Percentiles rank a stretch among this genome's conserved stretches.
Conservation (phyloP, 2,329 filamentous ascomycete genomes). For the Cyphellophora attinorum region DNA sequence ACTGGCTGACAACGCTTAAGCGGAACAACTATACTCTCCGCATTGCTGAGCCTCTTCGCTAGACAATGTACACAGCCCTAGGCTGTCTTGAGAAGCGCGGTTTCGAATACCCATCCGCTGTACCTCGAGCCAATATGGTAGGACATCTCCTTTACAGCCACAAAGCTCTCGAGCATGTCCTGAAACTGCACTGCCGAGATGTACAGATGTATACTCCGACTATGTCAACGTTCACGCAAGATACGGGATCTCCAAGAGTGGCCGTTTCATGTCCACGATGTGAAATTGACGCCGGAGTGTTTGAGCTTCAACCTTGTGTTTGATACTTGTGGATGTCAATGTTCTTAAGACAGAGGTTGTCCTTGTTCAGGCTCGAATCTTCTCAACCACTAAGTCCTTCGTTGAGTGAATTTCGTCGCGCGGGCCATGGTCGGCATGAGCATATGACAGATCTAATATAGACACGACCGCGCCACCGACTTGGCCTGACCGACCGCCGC, state of each 20-base stretch:
- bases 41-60: conserved; percentile 1
- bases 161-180: background rate
- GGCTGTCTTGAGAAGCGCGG: background rate
- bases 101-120: background rate
- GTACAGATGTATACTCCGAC: background rate
- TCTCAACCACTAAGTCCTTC: too few species aligned
- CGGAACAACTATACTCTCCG: too few species aligned
- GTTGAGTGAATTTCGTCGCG: too few species aligned
- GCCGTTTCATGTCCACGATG: conserved; percentile 1
- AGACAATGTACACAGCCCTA: background rate
- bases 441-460: too few species aligned
- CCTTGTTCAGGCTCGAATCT: too few species aligned
- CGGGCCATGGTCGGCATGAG: too few species aligned
- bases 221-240: background rate
- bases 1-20: too few species aligned
- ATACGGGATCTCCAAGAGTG: background rate
- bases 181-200: background rate
- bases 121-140: background rate
- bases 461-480: too few species aligned
- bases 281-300: conserved; percentile 18
- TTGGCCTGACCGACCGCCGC: too few species aligned
- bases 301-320: conserved; percentile 8
- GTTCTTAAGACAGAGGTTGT: conserved; percentile 13
- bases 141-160: background rate
- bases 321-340: conserved; percentile 11